Percentiles rank a stretch among this genome's conserved stretches.
Evolutionary conservation across 306 rosid species (phyloP).

Genomic region (Argentina anserina): DNA sequence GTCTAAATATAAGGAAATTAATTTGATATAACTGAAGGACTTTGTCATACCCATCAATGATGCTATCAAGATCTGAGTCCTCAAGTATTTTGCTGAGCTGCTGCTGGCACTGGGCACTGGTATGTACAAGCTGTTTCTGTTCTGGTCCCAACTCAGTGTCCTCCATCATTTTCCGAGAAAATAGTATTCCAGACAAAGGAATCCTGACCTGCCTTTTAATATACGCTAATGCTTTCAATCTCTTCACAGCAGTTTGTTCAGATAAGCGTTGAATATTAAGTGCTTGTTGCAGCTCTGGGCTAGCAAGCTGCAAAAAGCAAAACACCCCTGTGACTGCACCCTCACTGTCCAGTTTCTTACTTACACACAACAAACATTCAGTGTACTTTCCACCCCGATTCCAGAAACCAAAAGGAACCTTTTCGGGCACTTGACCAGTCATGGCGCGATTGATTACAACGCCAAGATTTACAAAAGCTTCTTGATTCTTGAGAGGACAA

Average conservation of each 20-base stretch:
- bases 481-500: constrained; percentile 88
- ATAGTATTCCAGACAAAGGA: constrained; percentile 66
- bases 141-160: constrained; percentile 64
- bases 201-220: constrained; percentile 72
- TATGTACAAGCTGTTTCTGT: constrained; percentile 61
- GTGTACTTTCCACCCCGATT: constrained; percentile 58
- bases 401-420: constrained; percentile 67
- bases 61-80: constrained; percentile 84
- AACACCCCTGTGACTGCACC: constrained; percentile 78
- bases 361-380: constrained; percentile 81
- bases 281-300: constrained; percentile 84
- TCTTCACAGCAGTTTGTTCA: constrained; percentile 80
- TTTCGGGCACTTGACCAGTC: constrained; percentile 68
- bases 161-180: constrained; percentile 66
- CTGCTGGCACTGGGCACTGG: constrained; percentile 69
- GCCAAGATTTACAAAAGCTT: constrained; percentile 80
- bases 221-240: constrained; percentile 64
- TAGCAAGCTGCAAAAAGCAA: constrained; percentile 94
- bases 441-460: constrained; percentile 70
- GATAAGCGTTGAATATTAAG: constrained; percentile 77
- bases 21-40: neutral
- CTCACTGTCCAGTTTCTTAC: constrained; percentile 69
- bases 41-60: constrained; percentile 74
- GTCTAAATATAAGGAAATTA: neutral
- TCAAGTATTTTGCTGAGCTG: constrained; percentile 91